phyloP scores from a whole-genome alignment of 331 rosid species.

The Erythrophleum ivorense region DNA sequence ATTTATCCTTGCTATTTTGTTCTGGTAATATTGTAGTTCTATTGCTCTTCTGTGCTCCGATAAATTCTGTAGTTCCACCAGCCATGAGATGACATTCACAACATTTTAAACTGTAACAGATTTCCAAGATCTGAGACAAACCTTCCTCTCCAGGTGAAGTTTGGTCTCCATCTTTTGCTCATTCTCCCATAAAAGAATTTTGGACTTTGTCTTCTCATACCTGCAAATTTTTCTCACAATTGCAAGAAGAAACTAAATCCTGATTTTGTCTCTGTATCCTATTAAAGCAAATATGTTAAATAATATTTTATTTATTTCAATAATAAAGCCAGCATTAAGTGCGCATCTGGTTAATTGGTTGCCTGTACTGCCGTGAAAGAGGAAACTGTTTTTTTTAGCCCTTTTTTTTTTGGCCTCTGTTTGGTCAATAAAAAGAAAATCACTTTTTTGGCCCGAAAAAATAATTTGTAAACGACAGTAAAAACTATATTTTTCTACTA shows the following conservation, averaged over 20 bases:
- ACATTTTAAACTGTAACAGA: not conserved
- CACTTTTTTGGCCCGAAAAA: too few species aligned
- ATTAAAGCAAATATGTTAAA: slow-evolving; percentile 12
- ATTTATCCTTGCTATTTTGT: slow-evolving; percentile 54
- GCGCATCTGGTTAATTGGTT: too few species aligned
- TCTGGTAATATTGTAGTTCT: slow-evolving; percentile 48
- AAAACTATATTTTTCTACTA: too few species aligned
- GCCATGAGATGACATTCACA: slow-evolving; percentile 25
- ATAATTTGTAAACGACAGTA: too few species aligned
- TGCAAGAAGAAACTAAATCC: not conserved
- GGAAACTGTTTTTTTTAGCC: too few species aligned
- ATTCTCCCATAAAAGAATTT: slow-evolving; percentile 60
- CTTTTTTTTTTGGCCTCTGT: too few species aligned
- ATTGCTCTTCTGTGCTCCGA: slow-evolving; percentile 49
- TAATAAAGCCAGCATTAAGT: not conserved
- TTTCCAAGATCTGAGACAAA: slow-evolving; percentile 20
- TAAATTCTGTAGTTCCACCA: slow-evolving; percentile 50
- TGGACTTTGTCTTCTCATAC: slow-evolving; percentile 58
- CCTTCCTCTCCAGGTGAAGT: slow-evolving; percentile 60
- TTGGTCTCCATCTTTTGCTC: slow-evolving; percentile 63
- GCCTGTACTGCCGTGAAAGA: too few species aligned
- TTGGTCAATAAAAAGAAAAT: too few species aligned
- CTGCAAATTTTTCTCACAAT: slow-evolving; percentile 49
- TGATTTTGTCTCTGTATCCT: not conserved
- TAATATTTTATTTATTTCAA: not conserved